Evolutionary conservation across 2,329 filamentous ascomycete species (phyloP), one percentile per base, ranked within the genome.

Genomic region (Cytospora paraplurivora): DNA sequence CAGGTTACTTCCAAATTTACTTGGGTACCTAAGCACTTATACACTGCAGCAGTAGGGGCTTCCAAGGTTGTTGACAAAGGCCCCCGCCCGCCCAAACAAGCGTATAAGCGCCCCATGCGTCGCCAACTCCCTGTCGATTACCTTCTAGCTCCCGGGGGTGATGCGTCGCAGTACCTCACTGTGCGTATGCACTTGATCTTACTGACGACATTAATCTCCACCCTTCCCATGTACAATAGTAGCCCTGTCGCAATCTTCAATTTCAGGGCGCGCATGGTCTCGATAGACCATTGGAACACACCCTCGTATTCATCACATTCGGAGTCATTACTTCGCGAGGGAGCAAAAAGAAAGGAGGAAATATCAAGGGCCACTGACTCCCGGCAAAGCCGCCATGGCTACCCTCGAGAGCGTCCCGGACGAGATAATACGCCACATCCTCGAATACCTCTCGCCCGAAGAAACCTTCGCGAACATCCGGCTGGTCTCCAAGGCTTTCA

Each of bases 361-460:
- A 5, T 17, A 38, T 12, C 4, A 15, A 47, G 17, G 41, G 44
- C 7, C n/a, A 47, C 44, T 8, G 33, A 27, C 2, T 7, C 32
- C 33, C 8, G 13, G 17, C n/a, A 61, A 50, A 51, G 33, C 44
- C 53, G 54, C 66, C 57, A 76, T 75, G 74, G 55, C 72, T 12
- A 75, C 76, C 44, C 70, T 85, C 62, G 73, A 78, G 47, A 69
- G 73, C 60, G 80, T 95, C 41, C 93, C 93, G 49, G 90, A 94
- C 75, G 95, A 99, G 79, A 85, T 98, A 67, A 82, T 98, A 70
- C 87, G 92, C 72, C 84, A 88, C 59, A 90, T 98, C 68, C 82
- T 97, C 68, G 81, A 82, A 67, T 87, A 87, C 72, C 74, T 77
- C 72, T 85, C 76, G 71, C 88, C 82, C 68, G 79, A 80, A 62